A percentile compares a stretch with the other conserved stretches of the same genome.
Conservation (phyloP, 257 asterid species). For the Solanum bulbocastanum region DNA sequence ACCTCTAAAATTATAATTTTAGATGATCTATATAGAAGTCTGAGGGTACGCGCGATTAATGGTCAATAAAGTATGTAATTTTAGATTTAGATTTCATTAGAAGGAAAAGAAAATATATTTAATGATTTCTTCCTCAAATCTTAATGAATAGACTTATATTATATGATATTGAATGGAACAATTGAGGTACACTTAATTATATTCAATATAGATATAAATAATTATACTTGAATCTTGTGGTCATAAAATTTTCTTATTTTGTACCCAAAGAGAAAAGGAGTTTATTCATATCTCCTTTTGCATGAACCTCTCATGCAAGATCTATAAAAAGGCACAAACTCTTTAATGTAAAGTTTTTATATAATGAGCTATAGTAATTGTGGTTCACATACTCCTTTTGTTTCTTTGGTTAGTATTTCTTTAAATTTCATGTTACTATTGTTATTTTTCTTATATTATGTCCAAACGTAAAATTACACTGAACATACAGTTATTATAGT, state of each 20-base stretch:
- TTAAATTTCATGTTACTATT: neutral
- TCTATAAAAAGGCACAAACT: neutral
- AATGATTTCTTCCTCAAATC: accelerated
- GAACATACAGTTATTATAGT: accelerated
- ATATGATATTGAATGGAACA: neutral
- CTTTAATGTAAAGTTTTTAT: neutral
- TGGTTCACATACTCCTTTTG: neutral
- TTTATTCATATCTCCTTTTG: neutral
- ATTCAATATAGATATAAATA: too few species aligned
- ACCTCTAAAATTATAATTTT: too few species aligned
- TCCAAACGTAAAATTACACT: accelerated
- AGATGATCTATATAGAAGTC: too few species aligned
- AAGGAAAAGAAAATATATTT: neutral
- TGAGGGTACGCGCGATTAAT: too few species aligned
- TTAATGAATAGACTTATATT: neutral
- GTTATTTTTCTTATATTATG: neutral
- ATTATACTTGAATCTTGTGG: neutral
- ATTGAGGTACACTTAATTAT: neutral
- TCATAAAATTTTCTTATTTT: neutral
- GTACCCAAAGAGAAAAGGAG: neutral
- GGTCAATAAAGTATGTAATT: too few species aligned
- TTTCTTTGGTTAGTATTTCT: neutral
- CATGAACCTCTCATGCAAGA: neutral
- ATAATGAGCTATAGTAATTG: neutral
- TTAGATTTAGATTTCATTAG: too few species aligned